Conservation (phyloP, 2,329 filamentous ascomycete genomes). For the Alternaria incomplexa region DNA sequence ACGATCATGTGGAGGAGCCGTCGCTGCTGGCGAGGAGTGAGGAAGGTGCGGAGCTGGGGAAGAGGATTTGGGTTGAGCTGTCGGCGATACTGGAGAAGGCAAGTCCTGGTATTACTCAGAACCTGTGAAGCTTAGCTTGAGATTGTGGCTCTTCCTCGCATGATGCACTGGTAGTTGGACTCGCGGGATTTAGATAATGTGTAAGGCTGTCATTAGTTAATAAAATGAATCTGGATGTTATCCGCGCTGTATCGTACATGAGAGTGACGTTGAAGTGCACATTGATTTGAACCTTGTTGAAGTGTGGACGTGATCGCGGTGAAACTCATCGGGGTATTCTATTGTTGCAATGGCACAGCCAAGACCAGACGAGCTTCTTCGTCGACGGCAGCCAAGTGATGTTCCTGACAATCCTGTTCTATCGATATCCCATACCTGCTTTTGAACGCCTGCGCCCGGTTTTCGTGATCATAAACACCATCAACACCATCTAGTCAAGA, state of each 20-base stretch:
- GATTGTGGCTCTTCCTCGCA: neutral
- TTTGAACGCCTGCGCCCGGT: neutral
- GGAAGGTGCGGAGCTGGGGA: conserved; percentile 40
- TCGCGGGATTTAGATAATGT: neutral
- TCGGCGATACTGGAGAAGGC: conserved; percentile 43
- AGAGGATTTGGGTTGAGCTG: conserved; percentile 47
- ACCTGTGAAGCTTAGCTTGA: neutral
- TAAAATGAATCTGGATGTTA: neutral
- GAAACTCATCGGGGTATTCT: neutral
- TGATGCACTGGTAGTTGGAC: neutral
- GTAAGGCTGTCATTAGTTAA: neutral
- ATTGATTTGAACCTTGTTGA: neutral
- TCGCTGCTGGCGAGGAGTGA: conserved; percentile 38
- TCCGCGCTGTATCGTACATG: neutral
- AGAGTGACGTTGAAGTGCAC: neutral
- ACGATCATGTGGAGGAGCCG: conserved; percentile 32
- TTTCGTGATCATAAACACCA: neutral
- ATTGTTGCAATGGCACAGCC: neutral
- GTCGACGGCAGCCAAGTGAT: neutral
- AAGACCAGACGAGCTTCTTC: neutral
- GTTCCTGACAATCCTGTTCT: neutral
- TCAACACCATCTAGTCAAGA: conserved; percentile 3
- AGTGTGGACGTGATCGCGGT: neutral
- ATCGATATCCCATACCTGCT: neutral
- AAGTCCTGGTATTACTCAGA: conserved; percentile 22